Base-by-base conservation (phyloP, 768 basidiomycete species). In the Suillus occidentalis region DNA sequence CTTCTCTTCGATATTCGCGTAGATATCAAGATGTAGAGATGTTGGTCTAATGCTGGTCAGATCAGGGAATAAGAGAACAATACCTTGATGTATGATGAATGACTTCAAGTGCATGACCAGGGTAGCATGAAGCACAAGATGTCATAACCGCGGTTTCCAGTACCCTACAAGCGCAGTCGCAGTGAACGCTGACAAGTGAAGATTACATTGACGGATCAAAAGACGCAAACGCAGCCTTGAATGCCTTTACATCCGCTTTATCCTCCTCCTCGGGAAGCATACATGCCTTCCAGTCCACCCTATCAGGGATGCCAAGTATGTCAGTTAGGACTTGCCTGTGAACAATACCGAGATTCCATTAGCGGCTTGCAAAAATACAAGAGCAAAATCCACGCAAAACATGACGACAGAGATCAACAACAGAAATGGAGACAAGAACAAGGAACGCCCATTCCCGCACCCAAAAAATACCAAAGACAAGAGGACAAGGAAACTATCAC, bases 201-300 rank as follows among this genome's bases (percentile, higher is more conserved):
- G 49, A 60, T 74, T 57, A 75, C 49, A 73, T 56, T 7, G 78
- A 76, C 1, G 90, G 87, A 74, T 92, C 88, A 71, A 93, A 92
- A 3, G 86, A 77, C 9, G 86, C 82, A 72, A 97, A 97, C 3
- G 90, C 93, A 40, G 82, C 77, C 72, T 96, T 98, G 79, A 99
- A 97, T 52, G 85, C 83, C 65, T 88, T 79, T 1, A 87, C 92
- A 74, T 99, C 97, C 12, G 84, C 86, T 72, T 81, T 89, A 72
- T 99, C 97, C 70, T 95, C 92, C 16, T 88, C 90, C 65, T 97
- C 94, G 10, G 88, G 77, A 67, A 94, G 84, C 70, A 85, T 81
- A 73, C 97, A 99, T 1, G 83, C 85, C 74, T 94, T 97, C 97
- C 97, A 99, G 72, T 99, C 96, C 60, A 91, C 79, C 56, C 97